These are phyloP conservation scores for Solanum hybrid DNA, from an alignment of 305 asterid species.

Conservation along the genomic window DNA sequence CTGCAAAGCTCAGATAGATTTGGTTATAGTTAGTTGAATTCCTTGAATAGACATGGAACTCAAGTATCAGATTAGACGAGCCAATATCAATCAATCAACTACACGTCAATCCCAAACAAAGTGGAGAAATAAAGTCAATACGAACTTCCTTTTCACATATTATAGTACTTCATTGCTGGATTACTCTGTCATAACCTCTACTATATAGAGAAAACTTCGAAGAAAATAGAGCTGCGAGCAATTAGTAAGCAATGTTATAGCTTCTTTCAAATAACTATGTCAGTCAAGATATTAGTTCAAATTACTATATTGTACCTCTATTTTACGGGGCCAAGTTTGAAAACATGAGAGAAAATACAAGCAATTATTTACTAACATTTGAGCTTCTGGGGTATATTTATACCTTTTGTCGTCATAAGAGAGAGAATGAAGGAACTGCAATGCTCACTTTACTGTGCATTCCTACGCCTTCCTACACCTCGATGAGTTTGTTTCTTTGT, in stretches of 20 bases:
- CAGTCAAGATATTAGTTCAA: not conserved
- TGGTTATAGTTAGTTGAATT: not conserved
- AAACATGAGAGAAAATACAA: not conserved
- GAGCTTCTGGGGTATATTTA: not conserved
- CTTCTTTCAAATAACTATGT: not conserved
- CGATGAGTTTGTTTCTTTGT: not conserved
- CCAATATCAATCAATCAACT: not conserved
- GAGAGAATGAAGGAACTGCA: not conserved
- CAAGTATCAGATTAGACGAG: not conserved
- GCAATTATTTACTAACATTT: not conserved
- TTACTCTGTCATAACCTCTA: not conserved
- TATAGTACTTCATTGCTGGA: not conserved
- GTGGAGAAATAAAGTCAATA: not conserved
- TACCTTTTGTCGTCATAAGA: not conserved
- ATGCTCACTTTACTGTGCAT: not conserved
- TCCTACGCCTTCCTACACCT: constrained; percentile 8
- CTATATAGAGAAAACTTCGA: not conserved
- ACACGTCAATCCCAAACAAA: not conserved
- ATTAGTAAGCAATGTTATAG: not conserved
- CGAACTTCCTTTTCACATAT: not conserved
- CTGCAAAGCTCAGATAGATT: not conserved
- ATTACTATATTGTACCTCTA: not conserved
- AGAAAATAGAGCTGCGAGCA: not conserved
- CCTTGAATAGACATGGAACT: not conserved
- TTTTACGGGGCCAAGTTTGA: not conserved